Evolutionary conservation across 2,329 filamentous ascomycete genomes (phyloP), one percentile per base, ranked within the genome.

Genomic region (Coccinonectria pachysandricola): DNA sequence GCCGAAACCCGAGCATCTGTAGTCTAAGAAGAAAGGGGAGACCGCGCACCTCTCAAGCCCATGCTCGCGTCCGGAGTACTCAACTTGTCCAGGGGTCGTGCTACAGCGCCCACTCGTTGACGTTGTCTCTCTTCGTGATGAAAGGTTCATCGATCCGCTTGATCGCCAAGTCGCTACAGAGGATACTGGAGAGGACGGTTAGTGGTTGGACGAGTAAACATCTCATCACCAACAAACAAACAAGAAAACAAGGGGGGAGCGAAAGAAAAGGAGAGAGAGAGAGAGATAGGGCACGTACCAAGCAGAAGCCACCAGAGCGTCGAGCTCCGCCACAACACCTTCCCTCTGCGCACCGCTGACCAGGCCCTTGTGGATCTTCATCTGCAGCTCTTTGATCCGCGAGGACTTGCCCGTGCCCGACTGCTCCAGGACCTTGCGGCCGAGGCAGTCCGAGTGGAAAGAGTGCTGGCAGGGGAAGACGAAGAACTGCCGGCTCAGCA

Each of bases 391-490:
- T 34, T 74, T 72, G 41, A 98, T 95, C 40, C 82, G 68, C 52
- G 78, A 78, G 10, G 79, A 75, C 56, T 79, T 83, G 11, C 75
- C 79, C 26, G 78, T 64, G 0, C 85, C 84, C 2, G 79, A 77
- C 39, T 85, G 78, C 52, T 88, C 82, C 27, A 95, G 68, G 1
- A 96, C 85, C 48, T 80, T 81, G 45, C 75, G 78, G 0, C 85
- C 88, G 24, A 98, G 59, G 52, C 91, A 98, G 51, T 98, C 91
- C 21, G 83, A 88, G 54, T 98, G 91, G 49, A 98, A 98, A 4
- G 87, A 83, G 56, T 98, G 91, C 61, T 98, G 91, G 54, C 91
- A 98, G 0, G 91, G 91, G 42, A 98, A 98, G 11, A 98, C 91
- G 43, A 96, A 98, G 57, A 98, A 98, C 46, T 95, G 87, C 28